Evolutionary conservation across 352 stramenopile genomes (phyloP), one percentile per base, ranked within the genome.

Genomic region (Globisporangium orthogonon): DNA sequence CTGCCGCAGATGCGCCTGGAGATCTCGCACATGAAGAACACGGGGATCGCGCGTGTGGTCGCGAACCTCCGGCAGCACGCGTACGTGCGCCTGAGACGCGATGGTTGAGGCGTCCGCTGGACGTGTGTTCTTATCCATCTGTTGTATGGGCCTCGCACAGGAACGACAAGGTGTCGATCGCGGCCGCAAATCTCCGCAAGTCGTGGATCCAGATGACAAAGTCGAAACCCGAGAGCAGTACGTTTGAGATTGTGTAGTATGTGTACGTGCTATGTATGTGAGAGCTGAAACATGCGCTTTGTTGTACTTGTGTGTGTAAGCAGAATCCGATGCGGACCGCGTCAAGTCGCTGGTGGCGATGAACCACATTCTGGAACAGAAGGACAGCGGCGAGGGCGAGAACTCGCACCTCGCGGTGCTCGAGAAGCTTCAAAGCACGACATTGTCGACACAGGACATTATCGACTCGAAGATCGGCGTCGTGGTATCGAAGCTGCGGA

Each of bases 401-500:
- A 80, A 69, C 30, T 54, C 73, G 28, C 61, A 79, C 47, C 40
- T 83, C 46, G 60, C 63, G 48, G 70, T 75, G 17, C 63, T 91
- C 6, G 61, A 91, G 48, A 71, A 81, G 59, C 71, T 91, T 7
- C 63, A 75, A 39, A 71, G 76, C 59, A 85, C 91, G 76, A 67
- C 70, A 10, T 61, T 91, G 60, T 71, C 70, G 50, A 89, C 75
- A 1, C 64, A 88, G 56, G 76, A 93, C 41, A 90, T 93, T 52
- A 87, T 91, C 49, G 74, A 82, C 28, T 87, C 83, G 30, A 88
- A 91, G 67, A 77, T 93, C 44, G 83, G 83, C 43, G 75, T 89
- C 29, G 59, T 71, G 6, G 79, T 93, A 15, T 89, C 76, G 35
- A 91, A 86, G 53, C 60, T 93, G 52, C 83, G 83, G 43, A 91